A percentile compares a stretch with the other conserved stretches of the same genome.
phyloP scores from a whole-genome alignment of 495 filamentous ascomycete species.

The Penicillium herquei region DNA sequence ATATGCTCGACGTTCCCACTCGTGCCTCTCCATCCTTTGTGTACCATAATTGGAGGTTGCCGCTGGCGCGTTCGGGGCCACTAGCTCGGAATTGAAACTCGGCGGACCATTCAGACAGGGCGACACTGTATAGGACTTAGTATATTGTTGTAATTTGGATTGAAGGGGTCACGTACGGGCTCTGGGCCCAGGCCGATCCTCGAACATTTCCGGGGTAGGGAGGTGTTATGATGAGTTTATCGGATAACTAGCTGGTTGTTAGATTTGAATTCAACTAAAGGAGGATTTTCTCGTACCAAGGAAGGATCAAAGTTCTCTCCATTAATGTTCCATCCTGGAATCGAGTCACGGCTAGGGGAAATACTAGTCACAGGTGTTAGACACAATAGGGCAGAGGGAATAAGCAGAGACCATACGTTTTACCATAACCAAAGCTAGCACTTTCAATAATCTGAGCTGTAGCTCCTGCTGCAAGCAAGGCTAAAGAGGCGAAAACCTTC shows the following conservation, averaged over 20 bases:
- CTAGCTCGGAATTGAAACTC: constrained; percentile 86
- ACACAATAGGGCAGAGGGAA: neutral
- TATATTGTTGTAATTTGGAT: neutral
- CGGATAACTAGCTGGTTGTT: constrained; percentile 59
- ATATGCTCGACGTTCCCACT: constrained; percentile 72
- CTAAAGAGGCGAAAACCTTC: constrained; percentile 36
- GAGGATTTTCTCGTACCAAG: constrained; percentile 38
- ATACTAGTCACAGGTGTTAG: constrained; percentile 44
- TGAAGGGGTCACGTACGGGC: constrained; percentile 43
- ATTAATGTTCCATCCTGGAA: constrained; percentile 66
- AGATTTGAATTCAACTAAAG: neutral
- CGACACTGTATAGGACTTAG: constrained; percentile 30
- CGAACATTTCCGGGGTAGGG: constrained; percentile 82
- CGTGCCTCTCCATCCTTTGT: constrained; percentile 64
- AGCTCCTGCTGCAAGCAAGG: constrained; percentile 54
- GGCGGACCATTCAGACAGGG: constrained; percentile 67
- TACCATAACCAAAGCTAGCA: constrained; percentile 74
- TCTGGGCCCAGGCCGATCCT: constrained; percentile 78
- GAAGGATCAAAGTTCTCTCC: constrained; percentile 71
- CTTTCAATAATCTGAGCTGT: constrained; percentile 62
- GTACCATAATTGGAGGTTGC: constrained; percentile 94
- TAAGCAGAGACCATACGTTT: constrained; percentile 47
- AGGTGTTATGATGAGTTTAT: constrained; percentile 90
- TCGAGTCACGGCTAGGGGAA: constrained; percentile 52
- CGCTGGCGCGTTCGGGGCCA: constrained; percentile 79